Conservation (phyloP, 768 basidiomycete genomes). For the Gymnopilus junonius region DNA sequence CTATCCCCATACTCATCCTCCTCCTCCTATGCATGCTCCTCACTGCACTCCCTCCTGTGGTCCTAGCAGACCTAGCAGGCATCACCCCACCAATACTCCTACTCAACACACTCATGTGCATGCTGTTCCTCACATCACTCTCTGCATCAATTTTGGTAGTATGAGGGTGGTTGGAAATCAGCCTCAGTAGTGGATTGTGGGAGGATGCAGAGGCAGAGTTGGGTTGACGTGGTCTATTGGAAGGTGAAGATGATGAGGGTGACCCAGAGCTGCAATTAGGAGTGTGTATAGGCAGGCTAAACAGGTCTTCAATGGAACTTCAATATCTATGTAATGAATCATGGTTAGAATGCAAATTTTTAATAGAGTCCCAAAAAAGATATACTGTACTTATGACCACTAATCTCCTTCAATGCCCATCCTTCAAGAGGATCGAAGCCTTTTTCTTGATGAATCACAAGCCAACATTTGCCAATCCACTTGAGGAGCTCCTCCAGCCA, state of each 20-base stretch:
- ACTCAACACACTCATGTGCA: constrained; percentile 48
- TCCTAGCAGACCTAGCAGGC: too few species aligned
- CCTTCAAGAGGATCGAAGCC: constrained; percentile 86
- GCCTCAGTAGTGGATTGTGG: constrained; percentile 21
- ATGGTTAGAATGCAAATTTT: neutral
- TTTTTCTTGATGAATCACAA: constrained; percentile 68
- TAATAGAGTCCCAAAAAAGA: neutral
- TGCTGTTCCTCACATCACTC: constrained; percentile 45
- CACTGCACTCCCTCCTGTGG: constrained; percentile 15
- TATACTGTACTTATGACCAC: constrained; percentile 65
- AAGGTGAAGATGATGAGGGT: too few species aligned
- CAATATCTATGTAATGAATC: constrained; percentile 59
- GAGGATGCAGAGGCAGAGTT: neutral
- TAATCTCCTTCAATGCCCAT: too few species aligned
- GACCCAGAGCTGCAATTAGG: constrained; percentile 2
- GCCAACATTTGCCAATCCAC: too few species aligned
- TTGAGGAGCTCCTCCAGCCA: too few species aligned
- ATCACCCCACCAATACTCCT: constrained; percentile 1
- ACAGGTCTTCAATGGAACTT: constrained; percentile 79
- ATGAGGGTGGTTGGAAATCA: too few species aligned
- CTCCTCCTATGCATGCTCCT: constrained; percentile 17
- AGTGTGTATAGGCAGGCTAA: constrained; percentile 36
- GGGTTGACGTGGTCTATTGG: neutral
- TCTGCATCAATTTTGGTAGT: constrained; percentile 42
- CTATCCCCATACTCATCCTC: constrained; percentile 16